phyloP scores from a whole-genome alignment of 768 basidiomycete genomes.

The Dioszegia aurantiaca region DNA sequence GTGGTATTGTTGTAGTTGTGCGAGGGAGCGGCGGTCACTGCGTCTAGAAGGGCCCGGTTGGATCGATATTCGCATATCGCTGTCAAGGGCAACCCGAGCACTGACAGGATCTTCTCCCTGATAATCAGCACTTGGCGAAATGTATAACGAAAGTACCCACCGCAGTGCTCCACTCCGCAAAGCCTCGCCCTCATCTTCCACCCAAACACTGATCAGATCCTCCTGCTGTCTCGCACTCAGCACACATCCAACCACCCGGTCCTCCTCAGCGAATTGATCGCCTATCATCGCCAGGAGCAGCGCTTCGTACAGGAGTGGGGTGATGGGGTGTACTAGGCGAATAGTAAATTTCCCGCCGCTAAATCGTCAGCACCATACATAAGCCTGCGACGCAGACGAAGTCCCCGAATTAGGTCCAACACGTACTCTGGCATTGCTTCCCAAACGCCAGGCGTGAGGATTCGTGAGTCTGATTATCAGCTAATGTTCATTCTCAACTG shows the following conservation, averaged over 20 bases:
- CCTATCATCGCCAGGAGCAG: conserved; percentile 78
- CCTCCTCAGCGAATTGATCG: conserved; percentile 72
- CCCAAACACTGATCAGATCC: conserved; percentile 93
- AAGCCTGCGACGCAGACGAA: too few relatives aligned
- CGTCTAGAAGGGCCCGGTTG: conserved; percentile 56
- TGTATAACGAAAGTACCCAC: conserved; percentile 56
- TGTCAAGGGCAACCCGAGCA: conserved; percentile 69
- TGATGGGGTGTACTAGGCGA: conserved; percentile 68
- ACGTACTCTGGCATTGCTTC: conserved; percentile 78
- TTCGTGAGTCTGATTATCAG: conserved; percentile 58
- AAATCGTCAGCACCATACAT: neutral
- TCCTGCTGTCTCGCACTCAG: conserved; percentile 83
- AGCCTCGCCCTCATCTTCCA: conserved; percentile 71
- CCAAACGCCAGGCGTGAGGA: conserved; percentile 83
- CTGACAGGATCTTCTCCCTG: conserved; percentile 75
- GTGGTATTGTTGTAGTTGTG: neutral
- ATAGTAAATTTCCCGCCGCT: conserved; percentile 93
- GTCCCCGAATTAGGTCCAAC: neutral
- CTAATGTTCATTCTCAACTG: too few relatives aligned
- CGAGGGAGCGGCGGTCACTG: conserved; percentile 16
- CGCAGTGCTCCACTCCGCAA: conserved; percentile 76
- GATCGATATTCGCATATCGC: conserved; percentile 94
- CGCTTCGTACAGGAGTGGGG: conserved; percentile 39
- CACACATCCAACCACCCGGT: conserved; percentile 81
- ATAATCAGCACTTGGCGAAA: conserved; percentile 1